Conservation (phyloP, 1,139 yeast species). For the Suhomyces choctaworum region DNA sequence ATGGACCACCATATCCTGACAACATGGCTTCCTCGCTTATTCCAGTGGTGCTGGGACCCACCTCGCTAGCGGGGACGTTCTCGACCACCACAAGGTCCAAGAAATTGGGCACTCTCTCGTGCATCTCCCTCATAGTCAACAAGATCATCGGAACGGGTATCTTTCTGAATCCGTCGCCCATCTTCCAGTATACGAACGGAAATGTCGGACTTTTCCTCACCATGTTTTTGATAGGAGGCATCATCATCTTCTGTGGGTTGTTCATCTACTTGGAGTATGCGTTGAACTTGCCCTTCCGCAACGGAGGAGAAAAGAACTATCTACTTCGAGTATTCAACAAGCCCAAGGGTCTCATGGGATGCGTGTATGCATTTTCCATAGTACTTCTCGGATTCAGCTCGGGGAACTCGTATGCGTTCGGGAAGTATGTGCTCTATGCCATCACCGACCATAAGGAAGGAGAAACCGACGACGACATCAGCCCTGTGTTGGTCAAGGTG, state of each 20-base stretch:
- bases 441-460: conserved; percentile 24
- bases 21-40: conserved; percentile 4
- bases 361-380: conserved; percentile 49
- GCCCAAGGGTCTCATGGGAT: conserved; percentile 41
- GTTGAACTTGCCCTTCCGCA: conserved; percentile 44
- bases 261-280: conserved; percentile 50
- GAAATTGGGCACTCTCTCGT: conserved; percentile 27
- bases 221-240: conserved; percentile 47
- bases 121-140: conserved; percentile 44
- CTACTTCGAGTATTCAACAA: conserved; percentile 41
- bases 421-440: conserved; percentile 48
- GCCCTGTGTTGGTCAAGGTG: conserved; percentile 28
- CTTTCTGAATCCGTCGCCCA: conserved; percentile 50
- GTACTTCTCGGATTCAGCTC: conserved; percentile 51
- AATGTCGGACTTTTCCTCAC: conserved; percentile 41
- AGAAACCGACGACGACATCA: conserved; percentile 17
- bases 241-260: conserved; percentile 48
- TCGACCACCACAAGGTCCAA: conserved; percentile 1
- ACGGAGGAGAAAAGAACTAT: conserved; percentile 55
- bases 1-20: background rate
- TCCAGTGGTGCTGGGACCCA: conserved; percentile 8
- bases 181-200: conserved; percentile 45
- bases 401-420: conserved; percentile 54
- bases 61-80: conserved; percentile 1
- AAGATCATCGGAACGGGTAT: conserved; percentile 57